Evolutionary conservation across 306 rosid species (phyloP).

Genomic region (Quercus rubra): DNA sequence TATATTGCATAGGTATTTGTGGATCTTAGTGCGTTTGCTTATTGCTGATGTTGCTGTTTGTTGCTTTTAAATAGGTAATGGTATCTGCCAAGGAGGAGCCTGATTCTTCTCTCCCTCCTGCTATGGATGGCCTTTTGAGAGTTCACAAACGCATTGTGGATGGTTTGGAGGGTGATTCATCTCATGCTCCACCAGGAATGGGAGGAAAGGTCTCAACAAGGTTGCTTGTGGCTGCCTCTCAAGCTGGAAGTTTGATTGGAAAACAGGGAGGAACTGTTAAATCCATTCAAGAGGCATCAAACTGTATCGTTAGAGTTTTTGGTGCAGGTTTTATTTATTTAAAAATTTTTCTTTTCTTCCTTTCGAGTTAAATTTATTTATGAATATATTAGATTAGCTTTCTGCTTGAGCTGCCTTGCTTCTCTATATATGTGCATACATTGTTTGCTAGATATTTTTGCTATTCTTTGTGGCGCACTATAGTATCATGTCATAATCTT

Average conservation of each 20-base stretch:
- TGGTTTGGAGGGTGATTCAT: conserved; percentile 78
- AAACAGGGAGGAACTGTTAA: conserved; percentile 97
- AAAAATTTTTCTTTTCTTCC: background rate
- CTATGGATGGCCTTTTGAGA: conserved; percentile 91
- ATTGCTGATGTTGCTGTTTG: conserved; percentile 30
- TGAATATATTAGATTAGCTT: conserved; percentile 5
- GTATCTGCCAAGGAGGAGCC: conserved; percentile 96
- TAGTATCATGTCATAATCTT: background rate
- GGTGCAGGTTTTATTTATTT: conserved; percentile 61
- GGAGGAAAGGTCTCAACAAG: conserved; percentile 79
- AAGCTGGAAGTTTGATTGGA: conserved; percentile 97
- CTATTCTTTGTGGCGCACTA: background rate
- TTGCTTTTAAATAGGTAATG: conserved; percentile 73
- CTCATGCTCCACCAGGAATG: conserved; percentile 54
- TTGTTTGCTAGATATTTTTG: background rate
- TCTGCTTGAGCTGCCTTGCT: background rate
- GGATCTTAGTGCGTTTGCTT: conserved; percentile 9
- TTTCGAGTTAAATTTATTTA: background rate
- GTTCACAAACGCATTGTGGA: conserved; percentile 86
- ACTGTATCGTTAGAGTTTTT: conserved; percentile 94
- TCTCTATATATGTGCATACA: background rate
- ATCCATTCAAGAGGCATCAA: conserved; percentile 91
- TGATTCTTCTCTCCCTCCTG: conserved; percentile 87
- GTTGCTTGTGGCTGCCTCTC: conserved; percentile 85
- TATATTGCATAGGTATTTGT: conserved; percentile 5